Conservation (phyloP, 2,329 filamentous ascomycete species). For the Tolypocladium inflatum region DNA sequence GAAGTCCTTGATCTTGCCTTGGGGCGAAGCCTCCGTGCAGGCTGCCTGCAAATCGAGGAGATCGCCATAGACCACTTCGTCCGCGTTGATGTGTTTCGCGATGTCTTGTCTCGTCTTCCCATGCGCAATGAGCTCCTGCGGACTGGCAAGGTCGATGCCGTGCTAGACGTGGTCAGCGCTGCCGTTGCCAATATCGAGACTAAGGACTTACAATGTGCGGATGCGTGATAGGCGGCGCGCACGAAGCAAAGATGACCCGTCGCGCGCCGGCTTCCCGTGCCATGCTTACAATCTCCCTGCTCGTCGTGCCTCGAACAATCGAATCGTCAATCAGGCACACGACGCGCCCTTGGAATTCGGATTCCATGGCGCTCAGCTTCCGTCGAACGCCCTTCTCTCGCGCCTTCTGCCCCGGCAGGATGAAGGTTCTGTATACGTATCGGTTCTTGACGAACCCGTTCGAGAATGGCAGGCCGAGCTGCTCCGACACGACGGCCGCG, state of each 20-base stretch:
- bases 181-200: background rate
- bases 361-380: constrained; percentile 79
- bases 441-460: constrained; percentile 85
- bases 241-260: constrained; percentile 75
- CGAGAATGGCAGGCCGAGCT: constrained; percentile 66
- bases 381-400: constrained; percentile 80
- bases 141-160: constrained; percentile 38
- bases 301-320: constrained; percentile 56
- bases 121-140: constrained; percentile 31
- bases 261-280: constrained; percentile 73
- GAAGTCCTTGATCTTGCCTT: constrained; percentile 51
- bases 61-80: constrained; percentile 24
- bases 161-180: constrained; percentile 16
- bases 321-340: constrained; percentile 84
- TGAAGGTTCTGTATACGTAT: constrained; percentile 82
- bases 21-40: constrained; percentile 60
- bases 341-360: constrained; percentile 72
- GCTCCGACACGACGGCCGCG: constrained; percentile 65
- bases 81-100: constrained; percentile 7
- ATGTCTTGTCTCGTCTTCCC: constrained; percentile 29
- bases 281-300: constrained; percentile 41
- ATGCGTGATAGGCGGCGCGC: constrained; percentile 72
- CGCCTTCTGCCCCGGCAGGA: constrained; percentile 62
- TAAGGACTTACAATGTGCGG: constrained; percentile 66
- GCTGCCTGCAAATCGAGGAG: constrained; percentile 72